Percentiles rank a stretch among this genome's conserved stretches.
phyloP scores from a whole-genome alignment of 192 early-diverging fungal genomes.

The Chytriomyces hyalinus region DNA sequence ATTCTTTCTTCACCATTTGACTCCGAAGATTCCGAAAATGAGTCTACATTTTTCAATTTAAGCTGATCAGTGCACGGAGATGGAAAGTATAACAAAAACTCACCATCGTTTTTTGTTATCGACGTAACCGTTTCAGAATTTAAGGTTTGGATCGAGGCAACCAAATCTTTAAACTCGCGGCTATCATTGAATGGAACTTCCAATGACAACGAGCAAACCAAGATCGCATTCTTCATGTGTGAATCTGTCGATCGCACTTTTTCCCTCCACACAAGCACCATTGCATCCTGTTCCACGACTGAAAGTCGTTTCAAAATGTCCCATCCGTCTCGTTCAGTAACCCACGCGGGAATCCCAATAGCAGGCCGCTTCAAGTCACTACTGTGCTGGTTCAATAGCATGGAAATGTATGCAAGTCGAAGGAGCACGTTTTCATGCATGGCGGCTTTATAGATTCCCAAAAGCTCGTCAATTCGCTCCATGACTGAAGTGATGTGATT shows the following conservation, averaged over 20 bases:
- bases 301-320: constrained; percentile 5
- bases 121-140: too few relatives aligned
- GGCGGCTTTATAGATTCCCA: background rate
- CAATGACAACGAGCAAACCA: too few relatives aligned
- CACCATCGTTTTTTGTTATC: too few relatives aligned
- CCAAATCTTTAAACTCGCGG: too few relatives aligned
- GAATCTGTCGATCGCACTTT: background rate
- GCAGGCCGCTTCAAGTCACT: background rate
- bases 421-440: background rate
- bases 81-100: too few relatives aligned
- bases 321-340: background rate
- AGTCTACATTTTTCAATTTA: too few relatives aligned
- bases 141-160: too few relatives aligned
- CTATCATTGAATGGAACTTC: too few relatives aligned
- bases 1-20: too few relatives aligned
- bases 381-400: constrained; percentile 12
- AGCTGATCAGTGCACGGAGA: too few relatives aligned
- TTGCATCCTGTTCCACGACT: background rate
- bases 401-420: background rate
- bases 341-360: constrained; percentile 16
- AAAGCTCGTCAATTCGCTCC: background rate
- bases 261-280: constrained; percentile 14
- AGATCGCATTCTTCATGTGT: too few relatives aligned
- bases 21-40: too few relatives aligned
- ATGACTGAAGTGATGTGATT: background rate